Base-by-base conservation (phyloP, 2,329 filamentous ascomycete species). In the Raffaelea ambrosiae region DNA sequence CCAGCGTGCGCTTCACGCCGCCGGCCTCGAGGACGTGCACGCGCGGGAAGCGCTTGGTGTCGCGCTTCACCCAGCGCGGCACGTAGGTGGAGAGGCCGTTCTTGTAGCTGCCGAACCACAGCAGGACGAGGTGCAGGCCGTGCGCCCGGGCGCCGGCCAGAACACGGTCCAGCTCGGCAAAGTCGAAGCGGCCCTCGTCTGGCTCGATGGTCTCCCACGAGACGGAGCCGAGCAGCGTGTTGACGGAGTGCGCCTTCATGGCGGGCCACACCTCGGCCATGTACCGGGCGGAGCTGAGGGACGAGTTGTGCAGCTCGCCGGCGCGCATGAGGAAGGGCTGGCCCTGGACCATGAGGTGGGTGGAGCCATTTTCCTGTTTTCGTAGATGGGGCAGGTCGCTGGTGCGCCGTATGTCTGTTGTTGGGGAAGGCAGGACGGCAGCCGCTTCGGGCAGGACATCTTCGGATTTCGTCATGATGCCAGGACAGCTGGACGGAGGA, bases 121-220 rank as follows among this genome's bases (percentile, higher is more conserved):
- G 50, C 16, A 60, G 49, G 1, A 59, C 54, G 2, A 61, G 48
- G 21, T 54, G 54, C 20, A 61, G 50, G n/a, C 52, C 51, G 23
- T 57, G 45, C 14, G 46, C 41, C 4, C 58, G 49, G 1, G 58
- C 58, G 21, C 47, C 56, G 0, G 41, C 20, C 7, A 62, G 54
- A 3, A 61, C 51, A n/a, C 51, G 38, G 33, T 62, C 57, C 3
- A 64, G 51, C 40, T 54, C 52, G 10, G 47, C 26, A 39, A 61
- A 63, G 40, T 58, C 48, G 42, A 63, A 64, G 3, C 39, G n/a
- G 13, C 52, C 60, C 49, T 64, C 58, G 2, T 51, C 48, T 1
- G 57, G 60, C 51, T 63, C 61, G 33, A 63, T 57, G 41, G 53
- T 52, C 38, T 63, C 61, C 62, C 61, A 64, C 1, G 59, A 54